These are phyloP conservation scores for Cystobasidium tubakii DNA, from an alignment of 768 basidiomycete species.

Conservation along the genomic window DNA sequence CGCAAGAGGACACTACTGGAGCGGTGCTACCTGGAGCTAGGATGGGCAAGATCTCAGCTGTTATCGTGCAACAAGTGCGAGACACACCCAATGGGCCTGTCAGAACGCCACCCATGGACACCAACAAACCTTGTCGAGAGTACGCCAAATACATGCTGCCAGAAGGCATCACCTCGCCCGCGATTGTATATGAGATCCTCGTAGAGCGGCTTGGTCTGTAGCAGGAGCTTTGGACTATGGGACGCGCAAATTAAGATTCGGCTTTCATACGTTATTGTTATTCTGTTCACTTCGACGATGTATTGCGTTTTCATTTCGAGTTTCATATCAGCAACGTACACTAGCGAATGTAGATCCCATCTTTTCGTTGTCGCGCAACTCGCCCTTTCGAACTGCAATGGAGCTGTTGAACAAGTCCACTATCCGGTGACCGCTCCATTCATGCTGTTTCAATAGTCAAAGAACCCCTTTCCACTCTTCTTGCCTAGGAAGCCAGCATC, in stretches of 20 bases:
- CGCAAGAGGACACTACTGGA: background rate
- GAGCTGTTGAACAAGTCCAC: too few relatives aligned
- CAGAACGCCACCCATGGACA: background rate
- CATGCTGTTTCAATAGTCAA: slow-evolving; percentile 59
- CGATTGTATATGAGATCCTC: slow-evolving; percentile 5
- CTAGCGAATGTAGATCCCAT: too few relatives aligned
- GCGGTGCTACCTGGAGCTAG: background rate
- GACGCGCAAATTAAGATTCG: too few relatives aligned
- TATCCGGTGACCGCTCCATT: background rate
- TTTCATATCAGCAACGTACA: background rate
- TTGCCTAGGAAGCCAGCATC: slow-evolving; percentile 84
- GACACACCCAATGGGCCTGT: background rate
- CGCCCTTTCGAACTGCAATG: too few relatives aligned
- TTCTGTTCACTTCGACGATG: background rate
- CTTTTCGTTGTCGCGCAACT: too few relatives aligned
- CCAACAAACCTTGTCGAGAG: background rate
- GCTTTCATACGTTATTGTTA: too few relatives aligned
- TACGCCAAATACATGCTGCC: slow-evolving; percentile 12
- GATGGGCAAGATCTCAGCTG: background rate
- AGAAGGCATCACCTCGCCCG: background rate
- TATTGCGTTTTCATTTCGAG: background rate
- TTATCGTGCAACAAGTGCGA: background rate
- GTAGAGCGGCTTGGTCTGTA: background rate
- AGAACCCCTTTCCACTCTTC: slow-evolving; percentile 73
- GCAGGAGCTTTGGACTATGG: too few relatives aligned